Conservation (phyloP, 306 rosid species). For the Dalbergia cochinchinensis region DNA sequence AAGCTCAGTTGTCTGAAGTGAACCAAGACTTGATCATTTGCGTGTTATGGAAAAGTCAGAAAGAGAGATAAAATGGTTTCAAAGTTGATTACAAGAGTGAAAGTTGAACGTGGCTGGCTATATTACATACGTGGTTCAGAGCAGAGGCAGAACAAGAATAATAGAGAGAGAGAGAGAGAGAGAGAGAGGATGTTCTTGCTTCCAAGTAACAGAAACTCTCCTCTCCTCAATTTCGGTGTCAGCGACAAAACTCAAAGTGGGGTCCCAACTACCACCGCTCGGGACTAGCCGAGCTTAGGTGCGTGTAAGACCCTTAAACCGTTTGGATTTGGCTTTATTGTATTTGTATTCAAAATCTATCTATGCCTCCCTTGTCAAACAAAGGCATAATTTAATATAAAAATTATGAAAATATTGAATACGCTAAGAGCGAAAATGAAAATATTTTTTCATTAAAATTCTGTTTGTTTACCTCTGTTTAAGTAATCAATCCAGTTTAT, state of each 20-base stretch:
- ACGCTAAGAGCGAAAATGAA: too few species aligned
- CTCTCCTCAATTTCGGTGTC: not conserved
- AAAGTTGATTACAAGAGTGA: not conserved
- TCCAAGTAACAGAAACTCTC: not conserved
- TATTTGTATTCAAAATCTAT: not conserved
- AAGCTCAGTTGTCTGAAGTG: not conserved
- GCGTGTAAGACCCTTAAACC: constrained; percentile 33
- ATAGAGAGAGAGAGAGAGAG: not conserved
- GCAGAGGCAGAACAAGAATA: not conserved
- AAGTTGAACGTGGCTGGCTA: not conserved
- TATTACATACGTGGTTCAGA: not conserved
- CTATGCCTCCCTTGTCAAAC: not conserved
- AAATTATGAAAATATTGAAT: too few species aligned
- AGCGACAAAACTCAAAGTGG: constrained; percentile 33
- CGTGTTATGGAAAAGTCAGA: not conserved
- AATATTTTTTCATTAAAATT: too few species aligned
- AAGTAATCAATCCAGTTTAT: too few species aligned
- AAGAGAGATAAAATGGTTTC: not conserved
- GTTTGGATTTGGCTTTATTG: not conserved
- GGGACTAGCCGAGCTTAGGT: not conserved
- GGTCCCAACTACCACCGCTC: constrained; percentile 26
- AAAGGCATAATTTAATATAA: too few species aligned
- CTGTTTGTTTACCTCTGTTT: too few species aligned
- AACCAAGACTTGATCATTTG: not conserved
- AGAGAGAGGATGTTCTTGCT: constrained; percentile 26